Evolutionary conservation across 495 filamentous ascomycete genomes (phyloP), one percentile per base, ranked within the genome.

Genomic region (Neurospora africana): DNA sequence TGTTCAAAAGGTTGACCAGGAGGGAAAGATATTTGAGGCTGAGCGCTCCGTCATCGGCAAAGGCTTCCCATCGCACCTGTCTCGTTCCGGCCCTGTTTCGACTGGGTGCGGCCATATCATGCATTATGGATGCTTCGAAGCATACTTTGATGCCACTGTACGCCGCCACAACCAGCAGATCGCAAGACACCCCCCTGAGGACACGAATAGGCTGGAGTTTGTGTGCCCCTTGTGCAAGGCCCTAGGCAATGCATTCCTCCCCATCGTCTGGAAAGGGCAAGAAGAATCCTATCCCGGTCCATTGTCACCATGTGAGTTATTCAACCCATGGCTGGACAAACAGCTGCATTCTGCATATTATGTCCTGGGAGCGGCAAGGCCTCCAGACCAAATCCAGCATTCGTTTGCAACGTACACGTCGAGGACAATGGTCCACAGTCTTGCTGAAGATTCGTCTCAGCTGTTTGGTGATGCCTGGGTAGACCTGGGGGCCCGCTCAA

Each of bases 211-310:
- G 30, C 90, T 95, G 58, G 95, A 99, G 73, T 99, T 98, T 76
- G 91, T 97, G 35, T 99, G 95, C 75, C 95, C 95, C n/a, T 86
- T 99, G 15, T 99, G 95, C 83, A 99, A 98, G 81, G 96, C 96
- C 1, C 86, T 98, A 9, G 95, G 96, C 3, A 99, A 99, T 77
- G 87, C 92, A 9, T 98, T 99, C 83, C 81, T 99, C 38, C 96
- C 96, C 2, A 94, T 98, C 68, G 91, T 95, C 39, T 99, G 96
- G 96, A 93, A 93, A 75, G 91, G 91, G 30, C 93, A 98, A 78
- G 91, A 94, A 73, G 92, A 95, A 77, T 85, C 87, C 2, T 91
- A 92, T 74, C 90, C 92, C 0, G 91, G 91, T 4, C 84, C 88
- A 6, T 74, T 97, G 68, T 84, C 87, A 36, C 77, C 88, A 2